Base-by-base conservation (phyloP, 2,329 filamentous ascomycete genomes). In the Elsinoe ampelina region DNA sequence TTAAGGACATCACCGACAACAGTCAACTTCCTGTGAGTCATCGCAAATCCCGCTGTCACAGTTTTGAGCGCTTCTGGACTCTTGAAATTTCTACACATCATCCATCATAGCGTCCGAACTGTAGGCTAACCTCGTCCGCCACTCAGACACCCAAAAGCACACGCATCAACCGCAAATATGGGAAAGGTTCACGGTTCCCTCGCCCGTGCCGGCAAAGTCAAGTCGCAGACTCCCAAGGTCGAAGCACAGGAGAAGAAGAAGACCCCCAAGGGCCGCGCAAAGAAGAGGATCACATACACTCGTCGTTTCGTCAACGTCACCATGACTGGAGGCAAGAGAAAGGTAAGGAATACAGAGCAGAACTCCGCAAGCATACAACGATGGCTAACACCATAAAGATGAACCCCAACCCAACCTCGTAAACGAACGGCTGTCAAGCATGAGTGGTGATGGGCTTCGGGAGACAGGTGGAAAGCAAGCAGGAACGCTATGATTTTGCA, bases 271-370 rank as follows among this genome's bases (percentile, higher is more conserved):
- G 92, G 92, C 73, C 90, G 92, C 73, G 92, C 92, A 68, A 89
- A 93, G 80, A 97, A 97, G 90, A 85, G 92, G 72, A 85, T 95
- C 75, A 85, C 83, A 76, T 96, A 96, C 84, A 95, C 89, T 69
- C 87, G 92, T 75, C 90, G 92, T 72, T 97, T 97, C 81, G 91
- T 97, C 68, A 96, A 97, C 80, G 90, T 97, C 73, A 93, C 89
- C 72, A 83, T 95, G 78, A 95, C 91, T 66, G 91, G 90, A 77
- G 92, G 92, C 80, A 97, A 97, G 91, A 83, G 92, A 78, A 96
- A 96, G 89, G 89, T 93, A 76, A 72, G 79, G 64, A 60, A 45
- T 65, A 13, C 62, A 59, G 50, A 70, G 63, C 5, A 45, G 10
- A n/a, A 71, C 68, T 3, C 67, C 67, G 60, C 71, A 72, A 52